Evolutionary conservation across 2,329 filamentous ascomycete genomes (phyloP).

Genomic region (Pseudogymnoascus verrucosus): DNA sequence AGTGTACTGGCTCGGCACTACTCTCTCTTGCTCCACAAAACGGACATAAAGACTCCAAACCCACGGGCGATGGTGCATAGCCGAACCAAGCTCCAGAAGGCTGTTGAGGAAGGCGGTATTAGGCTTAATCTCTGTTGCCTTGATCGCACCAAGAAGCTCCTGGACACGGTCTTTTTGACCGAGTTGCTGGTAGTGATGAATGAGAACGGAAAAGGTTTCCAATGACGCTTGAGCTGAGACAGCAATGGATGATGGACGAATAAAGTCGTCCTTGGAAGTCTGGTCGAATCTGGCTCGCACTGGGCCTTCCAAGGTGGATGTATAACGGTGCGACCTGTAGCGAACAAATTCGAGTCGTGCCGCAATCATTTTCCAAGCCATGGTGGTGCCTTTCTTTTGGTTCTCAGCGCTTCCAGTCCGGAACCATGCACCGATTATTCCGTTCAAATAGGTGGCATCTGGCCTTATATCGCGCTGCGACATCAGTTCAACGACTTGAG

Average conservation of each 20-base stretch:
- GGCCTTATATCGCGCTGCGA: constrained; percentile 58
- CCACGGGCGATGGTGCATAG: constrained; percentile 17
- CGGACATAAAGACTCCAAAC: constrained; percentile 21
- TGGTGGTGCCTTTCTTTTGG: constrained; percentile 53
- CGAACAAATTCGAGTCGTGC: constrained; percentile 55
- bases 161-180: constrained; percentile 49
- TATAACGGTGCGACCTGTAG: constrained; percentile 31
- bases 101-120: constrained; percentile 76
- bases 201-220: constrained; percentile 70
- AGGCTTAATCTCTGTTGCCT: constrained; percentile 54
- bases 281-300: constrained; percentile 13
- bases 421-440: constrained; percentile 71
- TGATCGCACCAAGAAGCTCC: constrained; percentile 54
- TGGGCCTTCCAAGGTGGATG: constrained; percentile 13
- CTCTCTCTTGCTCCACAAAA: constrained; percentile 15
- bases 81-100: constrained; percentile 44
- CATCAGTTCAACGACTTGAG: constrained; percentile 69
- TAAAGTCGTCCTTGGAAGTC: constrained; percentile 15
- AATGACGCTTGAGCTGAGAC: constrained; percentile 54
- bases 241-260: constrained; percentile 34
- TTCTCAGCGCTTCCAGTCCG: constrained; percentile 49
- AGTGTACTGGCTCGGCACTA: constrained; percentile 24
- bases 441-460: constrained; percentile 70
- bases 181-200: constrained; percentile 62
- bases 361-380: constrained; percentile 72